Evolutionary conservation across 768 basidiomycete species (phyloP), one percentile per base, ranked within the genome.

Genomic region (Sutorius australiensis): DNA sequence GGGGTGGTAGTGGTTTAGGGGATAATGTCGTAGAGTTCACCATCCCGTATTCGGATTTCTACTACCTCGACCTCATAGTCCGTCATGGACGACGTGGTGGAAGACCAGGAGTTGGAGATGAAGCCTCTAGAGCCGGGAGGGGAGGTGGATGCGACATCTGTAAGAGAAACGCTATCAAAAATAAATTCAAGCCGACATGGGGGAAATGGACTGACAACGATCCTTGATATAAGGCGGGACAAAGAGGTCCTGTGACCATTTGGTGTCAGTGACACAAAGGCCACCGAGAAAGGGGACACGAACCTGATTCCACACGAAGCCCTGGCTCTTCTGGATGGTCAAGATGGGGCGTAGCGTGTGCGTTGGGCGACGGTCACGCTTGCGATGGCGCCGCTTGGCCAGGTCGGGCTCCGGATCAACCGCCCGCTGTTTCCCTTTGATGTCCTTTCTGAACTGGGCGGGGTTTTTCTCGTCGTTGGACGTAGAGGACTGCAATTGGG

Each of bases 281-380:
- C n/a, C 27, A 12, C 16, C 17, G 12, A 39, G 33, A 5, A 46
- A 37, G 8, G 0, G n/a, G 11, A 47, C n/a, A 70, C 83, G 44
- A 48, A 88, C 89, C 78, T 92, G 90, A 62, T 92, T 92, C 90
- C 90, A 92, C 1, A 92, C 90, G 62, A 92, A 92, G 12, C 90
- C 90, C 69, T 92, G 89, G 61, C 89, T 90, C 65, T 79, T 78
- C 65, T 92, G 89, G 50, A 92, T 92, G 38, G 90, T 92, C 67
- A 92, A 67, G 68, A 92, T 92, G 32, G 90, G 90, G 16, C 90
- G 81, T 39, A 90, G 79, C 21, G 84, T 79, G 60, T 79, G 82
- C 16, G 80, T 76, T 4, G 79, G 74, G 37, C 79, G 80, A 55
- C 76, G 78, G 69, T 81, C 82, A 67, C 79, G 80, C 68, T 71